Percentiles rank a stretch among this genome's conserved stretches.
phyloP scores from a whole-genome alignment of 495 filamentous ascomycete genomes.

The Poronia punctata region DNA sequence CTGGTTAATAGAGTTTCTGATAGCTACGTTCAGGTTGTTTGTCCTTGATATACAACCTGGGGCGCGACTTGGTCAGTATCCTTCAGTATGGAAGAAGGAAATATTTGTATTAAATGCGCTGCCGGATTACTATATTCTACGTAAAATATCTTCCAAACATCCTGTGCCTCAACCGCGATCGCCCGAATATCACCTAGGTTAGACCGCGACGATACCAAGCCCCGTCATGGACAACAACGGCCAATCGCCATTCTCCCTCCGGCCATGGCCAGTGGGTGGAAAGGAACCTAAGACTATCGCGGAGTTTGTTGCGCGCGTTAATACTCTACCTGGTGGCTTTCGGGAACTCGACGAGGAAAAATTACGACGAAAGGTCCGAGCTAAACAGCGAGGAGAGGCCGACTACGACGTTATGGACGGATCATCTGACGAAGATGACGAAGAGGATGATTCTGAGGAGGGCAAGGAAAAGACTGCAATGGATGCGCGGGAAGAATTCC shows the following conservation, averaged over 20 bases:
- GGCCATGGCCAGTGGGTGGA: slow-evolving; percentile 49
- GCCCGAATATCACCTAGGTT: no score
- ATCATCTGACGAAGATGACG: slow-evolving; percentile 28
- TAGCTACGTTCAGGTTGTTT: no score
- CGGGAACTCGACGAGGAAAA: slow-evolving; percentile 58
- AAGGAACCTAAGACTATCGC: slow-evolving; percentile 54
- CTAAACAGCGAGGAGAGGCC: slow-evolving; percentile 31
- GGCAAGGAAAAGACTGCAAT: slow-evolving; percentile 33
- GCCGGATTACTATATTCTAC: no score
- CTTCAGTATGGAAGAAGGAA: no score
- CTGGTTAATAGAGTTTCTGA: no score
- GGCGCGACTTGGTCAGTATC: no score
- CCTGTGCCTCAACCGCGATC: no score
- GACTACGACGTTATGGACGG: slow-evolving; percentile 13
- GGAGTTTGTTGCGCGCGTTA: slow-evolving; percentile 69
- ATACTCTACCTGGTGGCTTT: slow-evolving; percentile 66
- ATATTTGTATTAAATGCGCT: no score
- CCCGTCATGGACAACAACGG: slow-evolving; percentile 4
- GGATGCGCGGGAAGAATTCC: slow-evolving; percentile 45
- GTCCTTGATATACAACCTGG: no score
- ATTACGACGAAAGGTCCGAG: slow-evolving; percentile 52
- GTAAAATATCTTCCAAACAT: no score
- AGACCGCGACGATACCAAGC: background rate
- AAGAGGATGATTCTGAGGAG: slow-evolving; percentile 21
- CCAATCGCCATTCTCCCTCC: slow-evolving; percentile 53